Percentiles rank a stretch among this genome's conserved stretches.
These are phyloP conservation scores for Citrullus colocynthis DNA, from an alignment of 306 rosid species.

Conservation along the genomic window DNA sequence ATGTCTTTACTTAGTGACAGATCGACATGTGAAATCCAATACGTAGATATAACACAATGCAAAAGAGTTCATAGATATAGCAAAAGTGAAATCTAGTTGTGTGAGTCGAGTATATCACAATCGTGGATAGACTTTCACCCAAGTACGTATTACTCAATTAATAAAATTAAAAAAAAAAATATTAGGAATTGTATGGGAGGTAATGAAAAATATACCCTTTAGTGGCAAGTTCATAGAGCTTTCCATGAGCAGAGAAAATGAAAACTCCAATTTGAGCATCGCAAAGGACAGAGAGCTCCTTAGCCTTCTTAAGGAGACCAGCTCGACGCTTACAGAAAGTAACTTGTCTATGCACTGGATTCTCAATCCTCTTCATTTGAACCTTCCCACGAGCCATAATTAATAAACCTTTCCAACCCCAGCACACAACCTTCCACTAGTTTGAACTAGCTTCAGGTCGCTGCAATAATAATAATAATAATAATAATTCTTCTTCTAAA, in stretches of 20 bases:
- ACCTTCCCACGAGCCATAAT: constrained; percentile 79
- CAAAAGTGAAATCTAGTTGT: too few relatives aligned
- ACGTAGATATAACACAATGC: too few relatives aligned
- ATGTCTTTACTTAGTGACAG: too few relatives aligned
- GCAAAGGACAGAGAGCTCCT: constrained; percentile 86
- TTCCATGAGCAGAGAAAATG: constrained; percentile 89
- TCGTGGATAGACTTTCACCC: too few relatives aligned
- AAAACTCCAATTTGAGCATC: constrained; percentile 83
- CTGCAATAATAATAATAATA: neutral
- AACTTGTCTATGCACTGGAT: constrained; percentile 74
- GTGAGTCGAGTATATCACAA: too few relatives aligned
- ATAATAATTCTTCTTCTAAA: too few relatives aligned
- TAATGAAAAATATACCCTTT: constrained; percentile 29
- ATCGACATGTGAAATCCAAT: too few relatives aligned
- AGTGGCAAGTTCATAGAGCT: constrained; percentile 82
- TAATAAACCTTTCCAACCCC: too few relatives aligned
- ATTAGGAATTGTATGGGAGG: too few relatives aligned
- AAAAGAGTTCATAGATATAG: too few relatives aligned
- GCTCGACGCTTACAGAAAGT: constrained; percentile 94
- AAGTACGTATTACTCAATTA: too few relatives aligned
- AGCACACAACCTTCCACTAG: constrained; percentile 15
- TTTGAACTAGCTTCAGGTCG: neutral
- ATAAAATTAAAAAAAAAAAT: too few relatives aligned
- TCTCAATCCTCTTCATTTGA: constrained; percentile 78
- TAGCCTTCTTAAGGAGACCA: constrained; percentile 91